Evolutionary conservation across 116 monocot species (phyloP), one percentile per base, ranked within the genome.

Genomic region (Cymodocea nodosa): DNA sequence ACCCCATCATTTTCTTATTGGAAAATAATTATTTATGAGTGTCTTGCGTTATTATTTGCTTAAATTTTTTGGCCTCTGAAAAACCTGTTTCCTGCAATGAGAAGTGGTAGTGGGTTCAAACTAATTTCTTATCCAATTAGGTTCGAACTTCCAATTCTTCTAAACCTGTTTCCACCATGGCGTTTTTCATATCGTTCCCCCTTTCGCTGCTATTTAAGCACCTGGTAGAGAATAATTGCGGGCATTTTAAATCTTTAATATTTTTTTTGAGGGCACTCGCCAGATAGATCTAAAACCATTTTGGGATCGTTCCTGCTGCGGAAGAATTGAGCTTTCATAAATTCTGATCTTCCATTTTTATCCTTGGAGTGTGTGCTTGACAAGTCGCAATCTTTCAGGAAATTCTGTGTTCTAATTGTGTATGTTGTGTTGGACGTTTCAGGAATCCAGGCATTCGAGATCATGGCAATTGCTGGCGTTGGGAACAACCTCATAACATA

Each of bases 401-500:
- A 57, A 6, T 40, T 37, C 18, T 62, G 18, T 16, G 8, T 61
- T 35, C 60, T 62, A 62, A 62, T 62, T 35, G 37, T 62, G 37
- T 37, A n/a, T 35, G 36, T 62, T 62, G 11, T 68, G 61, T 25
- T 53, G 50, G 52, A 4, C 60, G 39, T 53, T 75, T 20, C 81
- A 97, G 95, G 91, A 7, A 75, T 97, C 44, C 95, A 90, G 76
- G 91, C 83, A 51, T 87, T 90, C 69, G 95, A 97, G 52, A 97
- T 97, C 64, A 97, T 97, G 95, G 95, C 85, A 64, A 88, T 97
- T 35, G 95, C 82, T 23, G 95, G 91, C 7, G 90, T 97, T 24
- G 95, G 95, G 53, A 97, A 90, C 79, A 97, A 97, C 70, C 81
- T 97, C 34, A 97, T 97, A 70, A 91, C 95, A 4, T 97, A 97